Evolutionary conservation across 2,329 filamentous ascomycete genomes (phyloP), one percentile per base, ranked within the genome.

Genomic region (Aspergillus ruber): DNA sequence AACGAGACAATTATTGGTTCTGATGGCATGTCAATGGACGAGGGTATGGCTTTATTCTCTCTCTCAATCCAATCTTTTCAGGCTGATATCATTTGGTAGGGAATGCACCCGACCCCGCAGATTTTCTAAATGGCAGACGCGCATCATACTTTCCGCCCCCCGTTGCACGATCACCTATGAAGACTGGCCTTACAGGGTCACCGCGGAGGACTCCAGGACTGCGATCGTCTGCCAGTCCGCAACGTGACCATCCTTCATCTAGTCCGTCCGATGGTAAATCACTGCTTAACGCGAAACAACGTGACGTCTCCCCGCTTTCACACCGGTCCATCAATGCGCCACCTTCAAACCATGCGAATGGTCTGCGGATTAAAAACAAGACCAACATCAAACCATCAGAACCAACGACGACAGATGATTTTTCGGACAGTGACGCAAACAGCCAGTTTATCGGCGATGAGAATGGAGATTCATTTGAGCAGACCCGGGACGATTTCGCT

Each of bases 1-100:
- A 70, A 73, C 52, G 65, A 71, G 29, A 77, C 74, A 12, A 68
- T 76, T 36, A 72, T 71, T 20, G 74, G 74, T 15, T 81, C 79
- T 25, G 77, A 78, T 59, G 75, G 76, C 49, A 83, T 85, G 82
- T 81, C 83, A 20, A 70, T 84, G 45, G 78, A 78, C 53, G 76
- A 83, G 50, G 83, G 82, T 85, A 73, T 48, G 40, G 18, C 3
- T 39, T 39, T 39, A 6, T 20, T 39, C 18, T 39, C 35, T 17
- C 15, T 17, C 7, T 36, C n/a, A 36, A 10, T n/a, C 33, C 17
- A 36, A 17, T 10, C n/a, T 36, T 15, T 36, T 3, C 5, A 13
- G n/a, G 33, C n/a, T 36, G 6, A 36, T 3, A 17, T 36, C 25
- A 17, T n/a, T 15, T 17, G 10, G 23, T 50, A 73, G 70, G 66